phyloP scores from a whole-genome alignment of 176 grass and related monocot genomes.

The Avena eriantha region DNA sequence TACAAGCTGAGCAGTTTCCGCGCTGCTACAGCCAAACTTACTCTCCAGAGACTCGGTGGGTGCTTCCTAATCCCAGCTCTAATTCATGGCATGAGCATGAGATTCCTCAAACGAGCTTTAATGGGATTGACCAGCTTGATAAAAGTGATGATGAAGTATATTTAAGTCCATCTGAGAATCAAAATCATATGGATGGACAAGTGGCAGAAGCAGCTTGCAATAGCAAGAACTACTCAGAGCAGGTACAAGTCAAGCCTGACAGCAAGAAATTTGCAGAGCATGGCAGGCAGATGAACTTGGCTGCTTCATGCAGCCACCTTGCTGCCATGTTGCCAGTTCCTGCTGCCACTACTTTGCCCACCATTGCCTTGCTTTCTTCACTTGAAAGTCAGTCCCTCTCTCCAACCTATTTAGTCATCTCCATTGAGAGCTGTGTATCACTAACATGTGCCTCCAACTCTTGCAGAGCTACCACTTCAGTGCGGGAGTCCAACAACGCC shows the following conservation, averaged over 20 bases:
- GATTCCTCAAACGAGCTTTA: constrained; percentile 32
- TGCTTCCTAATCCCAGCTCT: constrained; percentile 23
- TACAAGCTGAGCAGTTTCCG: constrained; percentile 10
- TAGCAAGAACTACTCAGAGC: constrained; percentile 15
- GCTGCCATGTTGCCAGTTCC: constrained; percentile 28
- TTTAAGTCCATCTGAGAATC: constrained; percentile 31
- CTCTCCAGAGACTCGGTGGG: constrained; percentile 34
- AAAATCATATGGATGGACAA: constrained; percentile 39
- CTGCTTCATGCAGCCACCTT: constrained; percentile 49
- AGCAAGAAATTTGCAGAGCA: constrained; percentile 22
- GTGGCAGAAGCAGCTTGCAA: constrained; percentile 26
- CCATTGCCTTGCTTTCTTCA: constrained; percentile 16
- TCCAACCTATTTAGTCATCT: constrained; percentile 10
- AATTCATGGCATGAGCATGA: constrained; percentile 47
- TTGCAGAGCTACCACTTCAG: constrained; percentile 43
- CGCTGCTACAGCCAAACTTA: constrained; percentile 24
- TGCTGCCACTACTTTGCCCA: constrained; percentile 4
- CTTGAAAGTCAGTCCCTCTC: constrained; percentile 33
- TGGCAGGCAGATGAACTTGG: constrained; percentile 38
- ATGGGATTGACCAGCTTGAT: constrained; percentile 25
- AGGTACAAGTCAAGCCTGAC: constrained; percentile 17
- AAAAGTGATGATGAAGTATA: constrained; percentile 21
- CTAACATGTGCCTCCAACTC: constrained; percentile 26
- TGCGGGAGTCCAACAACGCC: neutral
- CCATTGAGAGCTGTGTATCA: constrained; percentile 11